Conservation (phyloP, 2,329 filamentous ascomycete genomes). For the Diaporthe vexans region DNA sequence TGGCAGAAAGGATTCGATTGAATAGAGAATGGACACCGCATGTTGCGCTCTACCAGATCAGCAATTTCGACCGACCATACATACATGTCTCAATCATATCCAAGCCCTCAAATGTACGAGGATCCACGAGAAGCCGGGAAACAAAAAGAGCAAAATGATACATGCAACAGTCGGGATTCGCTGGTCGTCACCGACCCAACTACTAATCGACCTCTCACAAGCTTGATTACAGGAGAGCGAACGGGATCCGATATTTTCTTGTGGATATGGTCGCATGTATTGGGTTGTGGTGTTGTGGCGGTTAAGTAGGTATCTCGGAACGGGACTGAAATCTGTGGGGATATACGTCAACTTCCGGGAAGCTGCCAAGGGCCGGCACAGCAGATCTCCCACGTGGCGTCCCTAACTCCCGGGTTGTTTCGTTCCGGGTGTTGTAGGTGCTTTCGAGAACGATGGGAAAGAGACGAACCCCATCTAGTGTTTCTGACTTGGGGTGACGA, state of each 20-base stretch:
- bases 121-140: no score
- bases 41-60: not conserved
- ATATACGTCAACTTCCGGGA: not conserved
- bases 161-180: slow-evolving; percentile 37
- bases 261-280: slow-evolving; percentile 27
- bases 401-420: not conserved
- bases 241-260: slow-evolving; percentile 32
- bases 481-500: not conserved
- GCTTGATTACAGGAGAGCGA: slow-evolving; percentile 26
- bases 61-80: not conserved
- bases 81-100: no score
- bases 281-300: not conserved
- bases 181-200: slow-evolving; percentile 28
- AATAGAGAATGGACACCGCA: no score
- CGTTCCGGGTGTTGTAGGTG: not conserved
- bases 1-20: no score
- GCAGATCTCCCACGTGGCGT: slow-evolving; percentile 8
- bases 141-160: slow-evolving; percentile 35
- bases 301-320: slow-evolving; percentile 4
- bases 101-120: not conserved
- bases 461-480: slow-evolving; percentile 1
- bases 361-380: not conserved
- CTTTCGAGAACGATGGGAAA: not conserved
- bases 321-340: no score
- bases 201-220: slow-evolving; percentile 29